A percentile compares a stretch with the other conserved stretches of the same genome.
Evolutionary conservation across 345 rosid species (phyloP).

Genomic region (Populus deltoides): DNA sequence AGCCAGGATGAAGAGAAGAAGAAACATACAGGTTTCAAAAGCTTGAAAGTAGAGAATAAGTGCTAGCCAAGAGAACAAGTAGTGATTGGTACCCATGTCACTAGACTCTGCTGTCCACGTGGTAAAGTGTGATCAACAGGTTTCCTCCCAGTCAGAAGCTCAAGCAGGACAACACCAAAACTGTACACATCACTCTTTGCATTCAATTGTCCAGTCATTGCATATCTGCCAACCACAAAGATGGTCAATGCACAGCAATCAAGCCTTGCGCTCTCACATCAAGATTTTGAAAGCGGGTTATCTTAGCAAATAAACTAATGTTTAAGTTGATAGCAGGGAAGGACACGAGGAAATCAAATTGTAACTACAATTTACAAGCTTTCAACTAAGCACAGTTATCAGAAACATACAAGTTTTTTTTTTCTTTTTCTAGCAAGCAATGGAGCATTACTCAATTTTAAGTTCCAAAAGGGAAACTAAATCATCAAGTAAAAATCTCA

Average conservation of each 20-base stretch:
- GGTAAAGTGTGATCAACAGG: conserved; percentile 42
- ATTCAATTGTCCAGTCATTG: conserved; percentile 40
- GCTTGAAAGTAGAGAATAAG: not conserved
- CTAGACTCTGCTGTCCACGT: conserved; percentile 40
- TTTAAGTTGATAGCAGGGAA: not conserved
- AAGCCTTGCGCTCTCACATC: conserved; percentile 2
- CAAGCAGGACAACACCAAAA: conserved; percentile 39
- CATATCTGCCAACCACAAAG: conserved; percentile 25
- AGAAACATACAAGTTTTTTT: not conserved
- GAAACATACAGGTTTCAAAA: not conserved
- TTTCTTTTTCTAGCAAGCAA: conserved; percentile 3
- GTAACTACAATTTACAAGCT: conserved; percentile 1
- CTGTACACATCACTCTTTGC: conserved; percentile 42
- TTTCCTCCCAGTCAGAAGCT: conserved; percentile 39
- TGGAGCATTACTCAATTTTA: not conserved
- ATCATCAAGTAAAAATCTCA: not conserved
- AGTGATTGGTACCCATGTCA: conserved; percentile 33
- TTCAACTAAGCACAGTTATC: not conserved
- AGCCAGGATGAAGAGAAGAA: not conserved
- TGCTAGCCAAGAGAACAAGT: not conserved
- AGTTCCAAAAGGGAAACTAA: conserved; percentile 1
- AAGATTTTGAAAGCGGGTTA: not conserved
- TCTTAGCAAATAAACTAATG: not conserved
- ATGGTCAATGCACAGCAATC: not conserved
- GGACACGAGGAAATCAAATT: not conserved